Conservation (phyloP, 306 rosid genomes). For the Quercus dentata region DNA sequence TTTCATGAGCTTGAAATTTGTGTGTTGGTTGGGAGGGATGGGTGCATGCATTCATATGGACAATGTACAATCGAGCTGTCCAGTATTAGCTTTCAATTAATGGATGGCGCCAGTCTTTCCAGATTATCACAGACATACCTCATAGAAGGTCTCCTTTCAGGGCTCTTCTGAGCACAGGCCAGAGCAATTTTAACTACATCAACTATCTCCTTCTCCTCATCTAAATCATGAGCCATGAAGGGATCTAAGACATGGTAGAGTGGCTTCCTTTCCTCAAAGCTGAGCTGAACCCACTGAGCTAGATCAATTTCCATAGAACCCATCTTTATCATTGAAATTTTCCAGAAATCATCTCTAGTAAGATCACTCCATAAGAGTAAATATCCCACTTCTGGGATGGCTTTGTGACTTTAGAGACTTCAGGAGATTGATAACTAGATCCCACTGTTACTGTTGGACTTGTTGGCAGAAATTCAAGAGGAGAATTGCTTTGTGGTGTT, state of each 20-base stretch:
- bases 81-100: background rate
- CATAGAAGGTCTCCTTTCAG: conserved; percentile 53
- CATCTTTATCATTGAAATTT: conserved; percentile 40
- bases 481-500: conserved; percentile 21
- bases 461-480: conserved; percentile 27
- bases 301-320: conserved; percentile 48
- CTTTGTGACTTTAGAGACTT: conserved; percentile 40
- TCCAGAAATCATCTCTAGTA: conserved; percentile 47
- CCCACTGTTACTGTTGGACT: conserved; percentile 20
- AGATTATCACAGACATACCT: conserved; percentile 41
- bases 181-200: conserved; percentile 46
- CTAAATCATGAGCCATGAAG: conserved; percentile 32
- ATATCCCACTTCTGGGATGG: conserved; percentile 65
- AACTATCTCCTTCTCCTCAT: conserved; percentile 41
- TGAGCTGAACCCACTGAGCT: conserved; percentile 51
- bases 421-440: conserved; percentile 55
- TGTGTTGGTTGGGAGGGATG: background rate
- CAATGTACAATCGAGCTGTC: background rate
- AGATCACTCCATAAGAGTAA: conserved; percentile 49
- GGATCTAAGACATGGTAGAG: conserved; percentile 43
- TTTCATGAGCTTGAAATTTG: background rate
- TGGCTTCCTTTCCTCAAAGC: conserved; percentile 52
- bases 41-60: background rate
- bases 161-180: conserved; percentile 53
- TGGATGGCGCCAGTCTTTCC: conserved; percentile 28